Evolutionary conservation across 2,329 filamentous ascomycete species (phyloP).

Genomic region (Albifimbria verrucaria): DNA sequence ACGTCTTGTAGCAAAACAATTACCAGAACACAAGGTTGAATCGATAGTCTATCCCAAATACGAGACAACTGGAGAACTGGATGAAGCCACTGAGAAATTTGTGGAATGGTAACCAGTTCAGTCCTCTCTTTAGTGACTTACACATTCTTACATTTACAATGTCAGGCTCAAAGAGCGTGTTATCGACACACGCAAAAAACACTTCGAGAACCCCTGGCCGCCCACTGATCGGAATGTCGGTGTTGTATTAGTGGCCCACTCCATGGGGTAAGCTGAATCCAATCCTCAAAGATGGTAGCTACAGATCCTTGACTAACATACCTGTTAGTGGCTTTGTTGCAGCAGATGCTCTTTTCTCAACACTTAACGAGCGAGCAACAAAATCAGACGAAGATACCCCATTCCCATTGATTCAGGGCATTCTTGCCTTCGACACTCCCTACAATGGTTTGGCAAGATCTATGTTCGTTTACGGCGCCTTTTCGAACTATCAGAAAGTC

Average conservation of each 20-base stretch:
- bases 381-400: constrained; percentile 44
- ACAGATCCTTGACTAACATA: constrained; percentile 3
- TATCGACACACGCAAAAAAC: constrained; percentile 71
- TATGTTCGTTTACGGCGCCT: constrained; percentile 60
- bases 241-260: constrained; percentile 78
- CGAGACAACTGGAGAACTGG: constrained; percentile 68
- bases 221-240: constrained; percentile 78
- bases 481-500: constrained; percentile 57
- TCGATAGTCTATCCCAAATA: constrained; percentile 67
- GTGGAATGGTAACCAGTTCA: constrained; percentile 38
- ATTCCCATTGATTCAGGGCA: constrained; percentile 77
- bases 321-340: constrained; percentile 70
- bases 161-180: constrained; percentile 74
- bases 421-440: constrained; percentile 83
- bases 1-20: constrained; percentile 51
- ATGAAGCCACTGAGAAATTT: constrained; percentile 42
- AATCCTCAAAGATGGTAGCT: not conserved
- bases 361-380: constrained; percentile 60
- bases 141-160: not conserved
- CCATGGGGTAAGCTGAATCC: constrained; percentile 58
- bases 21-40: constrained; percentile 58
- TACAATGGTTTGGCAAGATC: constrained; percentile 64
- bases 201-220: constrained; percentile 68
- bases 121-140: not conserved
- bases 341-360: constrained; percentile 72